Base-by-base conservation (phyloP, 2,329 filamentous ascomycete species). In the Fusarium proliferatum region DNA sequence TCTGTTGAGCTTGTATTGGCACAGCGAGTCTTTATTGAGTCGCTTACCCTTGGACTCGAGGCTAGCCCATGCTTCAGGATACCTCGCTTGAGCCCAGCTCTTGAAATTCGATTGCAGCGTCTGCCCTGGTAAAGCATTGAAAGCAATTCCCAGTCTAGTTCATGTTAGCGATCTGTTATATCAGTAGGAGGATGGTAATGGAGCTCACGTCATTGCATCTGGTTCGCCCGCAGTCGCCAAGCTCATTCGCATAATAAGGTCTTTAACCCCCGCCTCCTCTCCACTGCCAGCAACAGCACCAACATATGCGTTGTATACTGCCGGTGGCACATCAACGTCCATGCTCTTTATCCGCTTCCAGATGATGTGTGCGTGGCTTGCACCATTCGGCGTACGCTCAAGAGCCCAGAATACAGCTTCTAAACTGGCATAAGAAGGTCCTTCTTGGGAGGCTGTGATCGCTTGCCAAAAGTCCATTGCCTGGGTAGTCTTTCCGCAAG, bases 401-500 rank as follows among this genome's bases (percentile, higher is more conserved):
- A 95, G 96, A 3, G 92, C 89, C 75, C 92, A 91, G 76, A 99
- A 94, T 5, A 95, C 92, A 39, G 96, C 92, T 51, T 92, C 90
- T 42, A 99, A 88, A 69, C 92, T 95, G 69, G 90, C 89, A 77
- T 96, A 94, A 3, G 92, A 93, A 1, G 96, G 96, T 0, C 96
- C 96, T 81, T 98, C 95, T n/a, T 88, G 86, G 0, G 92, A 94
- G 63, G 90, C 88, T n/a, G 92, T 91, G 64, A 99, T 95, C 53
- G 97, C 90, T 61, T 90, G 86, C 94, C 95, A 98, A 79, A 94
- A 94, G 55, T 92, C 90, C 72, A 97, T 85, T 3, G 93, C 94
- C 61, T 89, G 88, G 36, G 87, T 83, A 1, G 92, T 86, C 72
- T 91, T 86, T 11, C 89, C 93, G 77, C 91, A 93, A 2, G 89